Base-by-base conservation (phyloP, 345 rosid genomes). In the Leavenworthia alabamica region DNA sequence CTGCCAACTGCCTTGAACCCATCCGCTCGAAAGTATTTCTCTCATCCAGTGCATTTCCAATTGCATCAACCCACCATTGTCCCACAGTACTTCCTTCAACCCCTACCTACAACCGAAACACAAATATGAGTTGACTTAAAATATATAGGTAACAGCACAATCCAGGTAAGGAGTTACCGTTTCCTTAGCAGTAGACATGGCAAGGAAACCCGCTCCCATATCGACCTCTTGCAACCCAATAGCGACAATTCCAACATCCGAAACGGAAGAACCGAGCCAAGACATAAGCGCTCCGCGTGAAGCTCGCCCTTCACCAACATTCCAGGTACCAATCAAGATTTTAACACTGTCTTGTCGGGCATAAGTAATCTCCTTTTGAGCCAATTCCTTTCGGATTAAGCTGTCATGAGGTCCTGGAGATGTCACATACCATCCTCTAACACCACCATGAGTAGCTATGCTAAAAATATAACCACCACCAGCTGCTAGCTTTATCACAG, bases 181-280 rank as follows among this genome's bases (percentile, higher is more conserved):
- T 81, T 93, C 99, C 73, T 93, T 93, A 17, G 99, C 99, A 4
- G 99, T 95, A 16, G 99, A 93, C 97, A 93, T 89, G 41, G 99
- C 99, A 33, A 93, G 92, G 73, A 93, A 93, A 58, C 97, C 97
- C 0, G 99, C 97, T 0, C 97, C 97, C 99, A 93, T 93, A 54
- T 93, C 99, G 8, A 93, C 94, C 67, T 93, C 99, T 74, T 93
- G 99, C 72, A 88, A 74, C 27, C 99, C 99, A 70, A 87, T 77
- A 48, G 86, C 99, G 36, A 93, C 76, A 52, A 93, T 87, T 45
- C 96, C 99, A 61, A 87, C 99, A 66, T 89, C 96, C 15, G 96
- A 77, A 26, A 80, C 71, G 58, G 75, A 73, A 71, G 96, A 87
- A 44, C 96, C 89, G 13, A 93, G 60, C 99, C 99, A 89, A 31